Evolutionary conservation across 352 stramenopile genomes (phyloP), one percentile per base, ranked within the genome.

Genomic region (Globisporangium perplexum): DNA sequence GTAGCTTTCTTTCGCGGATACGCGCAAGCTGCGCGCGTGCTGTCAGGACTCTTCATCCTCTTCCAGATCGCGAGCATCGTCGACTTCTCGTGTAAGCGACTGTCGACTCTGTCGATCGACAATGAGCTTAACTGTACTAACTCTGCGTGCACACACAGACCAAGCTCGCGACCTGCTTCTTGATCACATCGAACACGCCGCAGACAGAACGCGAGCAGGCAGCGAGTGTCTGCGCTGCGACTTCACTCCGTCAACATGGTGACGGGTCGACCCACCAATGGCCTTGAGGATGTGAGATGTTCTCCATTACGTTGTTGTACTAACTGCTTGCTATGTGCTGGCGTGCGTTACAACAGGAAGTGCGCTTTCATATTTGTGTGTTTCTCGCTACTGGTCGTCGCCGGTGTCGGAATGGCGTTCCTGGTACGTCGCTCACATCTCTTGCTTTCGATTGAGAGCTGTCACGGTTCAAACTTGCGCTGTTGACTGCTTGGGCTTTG

Each of bases 11-110:
- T 88, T 41, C 56, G 70, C 24, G 78, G 74, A 23, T 90, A 86
- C 54, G 67, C 69, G 28, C 64, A 78, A 48, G 82, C 79, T 26
- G 55, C 78, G 0, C 61, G 75, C 10, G 69, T 90, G 3, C 55
- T 72, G 2, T 92, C 81, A 1, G 69, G 74, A 0, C 65, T 83
- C 49, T 93, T 90, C 67, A 86, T 90, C 41, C 69, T 90, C 28
- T 88, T 93, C 47, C 77, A 88, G 60, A 84, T 93, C 46, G 64
- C 86, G 48, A 86, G 73, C 54, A 88, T 92, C 62, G 69, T 90
- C 57, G 83, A 81, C 52, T 74, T 79, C 22, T 81, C 77, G 33
- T 90, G 81, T 89, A 47, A 72, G 65, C 87, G 4, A 17, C 31
- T 46, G 2, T 18, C 33, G 23, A 17, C 18, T 15, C 26, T 36